Evolutionary conservation across 1,139 yeast genomes (phyloP), one percentile per base, ranked within the genome.

Genomic region (Saccharomyces pastorianus): DNA sequence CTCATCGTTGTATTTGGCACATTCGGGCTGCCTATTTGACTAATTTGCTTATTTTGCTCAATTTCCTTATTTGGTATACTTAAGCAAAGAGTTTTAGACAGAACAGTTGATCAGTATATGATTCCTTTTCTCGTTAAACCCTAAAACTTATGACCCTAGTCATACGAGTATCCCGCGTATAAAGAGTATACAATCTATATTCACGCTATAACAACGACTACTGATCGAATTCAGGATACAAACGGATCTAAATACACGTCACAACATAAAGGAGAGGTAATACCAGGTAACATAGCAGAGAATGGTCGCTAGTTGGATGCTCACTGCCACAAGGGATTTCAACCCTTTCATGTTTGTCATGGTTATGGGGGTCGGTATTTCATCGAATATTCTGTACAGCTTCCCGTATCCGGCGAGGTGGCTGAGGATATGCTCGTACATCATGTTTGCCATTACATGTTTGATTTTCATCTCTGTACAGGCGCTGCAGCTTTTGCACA

Each of bases 311-410:
- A 38, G 25, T 38, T 38, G 44, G 44, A 11, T 11, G 25, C 25
- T 38, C 2, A 6, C 44, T 38, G 44, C 7, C 44, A 38, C 25
- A 8, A 38, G 50, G 23, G 13, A 31, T 4, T 81, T 82, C 62
- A 68, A 75, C 25, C 87, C 88, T 1, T 76, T 75, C 34, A 84
- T 83, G 77, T 88, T 85, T 69, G 85, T 86, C 38, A 75, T 82
- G 50, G 78, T 83, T 13, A 89, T 89, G 96, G 96, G 95, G 2
- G 79, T 85, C 0, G 96, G 96, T 1, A 86, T 88, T 48, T 73
- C 88, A 1, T 73, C 86, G 4, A 69, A 78, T 44, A 72, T 87
- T 7, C 71, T 88, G 51, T 79, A 82, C 68, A 67, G 73, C 32
- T 88, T 84, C 66, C 90, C 96, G 0, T 86, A 81, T 64, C 76